Percentiles rank a stretch among this genome's conserved stretches.
Evolutionary conservation across 148 eudicot genomes (phyloP).

Genomic region (Amaranthus hypochondriacus): DNA sequence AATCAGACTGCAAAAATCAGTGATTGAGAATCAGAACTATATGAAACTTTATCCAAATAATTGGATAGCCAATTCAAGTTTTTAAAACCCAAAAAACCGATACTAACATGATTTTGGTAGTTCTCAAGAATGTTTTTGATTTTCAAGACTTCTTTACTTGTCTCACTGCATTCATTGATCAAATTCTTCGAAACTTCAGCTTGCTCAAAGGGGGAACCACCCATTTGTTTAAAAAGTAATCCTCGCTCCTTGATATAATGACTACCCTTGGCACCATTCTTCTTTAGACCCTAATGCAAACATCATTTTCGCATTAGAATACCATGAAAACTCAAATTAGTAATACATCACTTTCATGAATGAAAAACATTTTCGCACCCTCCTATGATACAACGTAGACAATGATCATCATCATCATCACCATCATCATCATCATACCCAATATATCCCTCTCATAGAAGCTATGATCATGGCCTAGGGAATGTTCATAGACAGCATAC

Average conservation of each 20-base stretch:
- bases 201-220: background rate
- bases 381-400: background rate
- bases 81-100: background rate
- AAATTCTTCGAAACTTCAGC: background rate
- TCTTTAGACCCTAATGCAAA: background rate
- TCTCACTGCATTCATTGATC: background rate
- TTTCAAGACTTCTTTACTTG: background rate
- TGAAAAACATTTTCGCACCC: background rate
- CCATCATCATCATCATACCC: too few relatives aligned
- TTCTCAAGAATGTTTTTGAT: background rate
- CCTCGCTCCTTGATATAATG: background rate
- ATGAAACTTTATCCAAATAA: background rate
- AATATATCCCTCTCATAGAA: too few relatives aligned
- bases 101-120: background rate
- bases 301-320: background rate
- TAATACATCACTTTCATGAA: background rate
- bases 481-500: too few relatives aligned
- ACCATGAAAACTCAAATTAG: background rate
- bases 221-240: background rate
- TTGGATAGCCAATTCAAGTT: background rate
- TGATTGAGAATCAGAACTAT: background rate
- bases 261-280: background rate
- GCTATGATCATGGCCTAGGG: too few relatives aligned
- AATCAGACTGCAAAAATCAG: slow-evolving; percentile 11
- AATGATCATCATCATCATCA: too few relatives aligned